Evolutionary conservation across 1,284 basidiomycete genomes (phyloP), one percentile per base, ranked within the genome.

Genomic region (Dichomitus squalens): DNA sequence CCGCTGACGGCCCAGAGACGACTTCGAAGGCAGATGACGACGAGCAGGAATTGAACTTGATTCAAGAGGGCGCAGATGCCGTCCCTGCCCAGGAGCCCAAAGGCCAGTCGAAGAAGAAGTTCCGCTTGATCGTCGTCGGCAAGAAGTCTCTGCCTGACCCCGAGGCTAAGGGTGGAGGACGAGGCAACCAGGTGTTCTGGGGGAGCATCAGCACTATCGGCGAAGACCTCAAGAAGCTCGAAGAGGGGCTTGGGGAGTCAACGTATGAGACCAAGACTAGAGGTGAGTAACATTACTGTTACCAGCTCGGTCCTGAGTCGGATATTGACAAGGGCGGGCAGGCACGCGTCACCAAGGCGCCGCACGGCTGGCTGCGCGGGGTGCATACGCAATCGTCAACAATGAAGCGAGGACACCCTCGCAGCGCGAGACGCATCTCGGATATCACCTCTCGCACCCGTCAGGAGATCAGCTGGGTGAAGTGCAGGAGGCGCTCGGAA

Each of bases 231-330:
- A 68, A 73, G 40, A 68, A 69, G 18, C 68, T 88, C 21, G 82
- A 84, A 63, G 73, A 79, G 29, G 78, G 79, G 0, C 68, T 88
- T 12, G 83, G 79, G 0, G 76, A 75, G 41, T 82, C 79, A 65
- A 75, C 74, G 3, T 87, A 87, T 63, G 82, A 88, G 65, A 89
- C 87, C 0, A 87, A 87, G 70, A 89, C 85, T 4, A 73, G 77
- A 71, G 85, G 81, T 81, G 20, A 25, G 44, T 14, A 4, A n/a
- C 16, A 40, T 16, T n/a, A 12, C 16, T 18, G 18, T 16, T 9
- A 6, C 12, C 38, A 14, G 3, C 12, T 6, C 6, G 47, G 7
- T 4, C 4, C 11, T 2, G n/a, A 16, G 7, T 1, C 18, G 18
- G 14, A 48, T 8, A 25, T 9, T 29, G 27, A 48, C 27, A 35